These are phyloP conservation scores for Venturia nashicola DNA, from an alignment of 2,329 filamentous ascomycete genomes.

Conservation along the genomic window DNA sequence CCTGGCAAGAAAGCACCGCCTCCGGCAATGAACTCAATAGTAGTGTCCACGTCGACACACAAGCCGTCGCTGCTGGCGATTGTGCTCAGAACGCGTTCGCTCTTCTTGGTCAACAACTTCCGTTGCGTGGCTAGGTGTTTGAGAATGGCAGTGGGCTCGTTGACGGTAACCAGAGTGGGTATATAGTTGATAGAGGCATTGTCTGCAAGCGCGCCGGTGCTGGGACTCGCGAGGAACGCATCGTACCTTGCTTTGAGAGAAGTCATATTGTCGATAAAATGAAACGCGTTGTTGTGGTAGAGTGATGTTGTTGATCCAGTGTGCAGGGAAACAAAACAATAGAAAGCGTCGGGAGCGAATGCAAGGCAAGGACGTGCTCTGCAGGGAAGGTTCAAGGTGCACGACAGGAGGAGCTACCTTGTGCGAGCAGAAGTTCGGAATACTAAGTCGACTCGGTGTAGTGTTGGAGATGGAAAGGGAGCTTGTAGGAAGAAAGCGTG, in stretches of 20 bases:
- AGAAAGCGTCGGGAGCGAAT: neutral
- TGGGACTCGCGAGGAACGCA: constrained; percentile 32
- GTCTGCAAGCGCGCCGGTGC: constrained; percentile 28
- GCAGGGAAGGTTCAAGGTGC: neutral
- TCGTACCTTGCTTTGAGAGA: constrained; percentile 24
- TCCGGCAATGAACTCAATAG: constrained; percentile 65
- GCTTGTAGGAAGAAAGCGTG: neutral
- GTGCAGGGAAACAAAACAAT: neutral
- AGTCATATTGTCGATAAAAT: constrained; percentile 3
- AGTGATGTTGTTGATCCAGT: neutral
- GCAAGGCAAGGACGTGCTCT: neutral
- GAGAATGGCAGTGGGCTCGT: constrained; percentile 61
- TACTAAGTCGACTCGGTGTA: neutral
- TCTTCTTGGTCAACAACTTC: constrained; percentile 70
- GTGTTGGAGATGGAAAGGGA: neutral
- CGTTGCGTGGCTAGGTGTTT: constrained; percentile 65
- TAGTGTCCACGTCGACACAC: constrained; percentile 69
- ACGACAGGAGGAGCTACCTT: neutral
- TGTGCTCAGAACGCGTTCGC: constrained; percentile 60
- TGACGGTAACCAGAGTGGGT: constrained; percentile 67
- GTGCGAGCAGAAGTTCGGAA: neutral
- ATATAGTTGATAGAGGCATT: constrained; percentile 60
- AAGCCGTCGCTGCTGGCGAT: constrained; percentile 61
- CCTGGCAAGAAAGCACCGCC: constrained; percentile 81
- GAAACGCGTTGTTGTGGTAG: neutral